Percentiles rank a stretch among this genome's conserved stretches.
Conservation (phyloP, 2,329 filamentous ascomycete genomes). For the Cryphonectria nitschkei region DNA sequence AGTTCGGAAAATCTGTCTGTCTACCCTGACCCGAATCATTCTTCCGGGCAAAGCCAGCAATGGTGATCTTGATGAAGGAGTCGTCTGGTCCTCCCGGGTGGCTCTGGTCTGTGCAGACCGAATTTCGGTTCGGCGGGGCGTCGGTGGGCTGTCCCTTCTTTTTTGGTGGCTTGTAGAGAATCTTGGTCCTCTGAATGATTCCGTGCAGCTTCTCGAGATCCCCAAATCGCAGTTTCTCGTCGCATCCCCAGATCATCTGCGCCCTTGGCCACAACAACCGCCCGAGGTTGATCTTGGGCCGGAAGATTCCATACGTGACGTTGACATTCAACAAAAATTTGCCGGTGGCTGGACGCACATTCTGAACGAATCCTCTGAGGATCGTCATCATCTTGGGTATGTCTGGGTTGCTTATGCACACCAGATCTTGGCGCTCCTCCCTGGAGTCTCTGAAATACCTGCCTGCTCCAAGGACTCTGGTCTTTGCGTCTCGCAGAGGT, state of each 20-base stretch:
- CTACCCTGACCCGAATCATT: constrained; percentile 31
- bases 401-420: background rate
- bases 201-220: constrained; percentile 40
- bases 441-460: background rate
- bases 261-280: background rate
- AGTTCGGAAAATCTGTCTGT: background rate
- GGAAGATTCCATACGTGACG: constrained; percentile 58
- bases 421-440: background rate
- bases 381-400: constrained; percentile 34
- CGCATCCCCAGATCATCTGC: constrained; percentile 38
- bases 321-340: constrained; percentile 60
- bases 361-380: constrained; percentile 60
- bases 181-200: constrained; percentile 45
- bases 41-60: background rate
- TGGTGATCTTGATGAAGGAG: background rate
- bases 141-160: constrained; percentile 23
- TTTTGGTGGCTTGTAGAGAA: constrained; percentile 37
- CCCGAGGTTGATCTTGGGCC: constrained; percentile 41
- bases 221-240: constrained; percentile 13
- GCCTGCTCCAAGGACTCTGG: background rate
- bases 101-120: constrained; percentile 18
- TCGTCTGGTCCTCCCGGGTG: background rate
- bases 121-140: constrained; percentile 28
- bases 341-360: constrained; percentile 56
- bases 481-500: constrained; percentile 14